Percentiles rank a stretch among this genome's conserved stretches.
These are phyloP conservation scores for Triglochin maritima DNA, from an alignment of 106 monocot genomes.

Conservation along the genomic window DNA sequence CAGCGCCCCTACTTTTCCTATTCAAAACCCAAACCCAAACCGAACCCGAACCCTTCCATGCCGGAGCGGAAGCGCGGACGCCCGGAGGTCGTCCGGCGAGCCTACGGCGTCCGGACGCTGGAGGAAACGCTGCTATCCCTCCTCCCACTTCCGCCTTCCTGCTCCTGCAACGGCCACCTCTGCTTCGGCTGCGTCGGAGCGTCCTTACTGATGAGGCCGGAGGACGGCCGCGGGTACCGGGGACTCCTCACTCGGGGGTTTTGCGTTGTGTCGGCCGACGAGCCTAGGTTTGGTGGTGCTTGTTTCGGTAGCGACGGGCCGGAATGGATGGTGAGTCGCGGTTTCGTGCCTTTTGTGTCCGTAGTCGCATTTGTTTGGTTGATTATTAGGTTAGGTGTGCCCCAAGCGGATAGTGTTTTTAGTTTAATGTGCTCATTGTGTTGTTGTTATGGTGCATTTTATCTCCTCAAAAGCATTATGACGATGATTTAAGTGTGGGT, in stretches of 20 bases:
- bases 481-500: no score
- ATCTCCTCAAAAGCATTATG: no score
- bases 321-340: not conserved
- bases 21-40: not conserved
- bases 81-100: constrained; percentile 3
- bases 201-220: not conserved
- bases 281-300: not conserved
- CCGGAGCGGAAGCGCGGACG: not conserved
- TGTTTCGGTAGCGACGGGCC: not conserved
- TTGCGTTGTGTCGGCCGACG: constrained; percentile 2
- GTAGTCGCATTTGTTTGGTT: no score
- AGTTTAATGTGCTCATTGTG: no score
- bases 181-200: constrained; percentile 1
- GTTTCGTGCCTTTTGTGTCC: no score
- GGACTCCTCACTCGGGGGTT: constrained; percentile 2
- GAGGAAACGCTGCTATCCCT: constrained; percentile 5
- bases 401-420: no score
- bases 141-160: not conserved
- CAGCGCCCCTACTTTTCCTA: not conserved
- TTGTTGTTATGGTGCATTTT: no score
- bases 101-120: constrained; percentile 6
- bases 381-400: no score
- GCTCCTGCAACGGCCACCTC: not conserved
- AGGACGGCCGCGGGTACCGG: constrained; percentile 3
- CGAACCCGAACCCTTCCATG: not conserved